Evolutionary conservation across 2,329 filamentous ascomycete species (phyloP), one percentile per base, ranked within the genome.

Genomic region (Emergomyces africanus): DNA sequence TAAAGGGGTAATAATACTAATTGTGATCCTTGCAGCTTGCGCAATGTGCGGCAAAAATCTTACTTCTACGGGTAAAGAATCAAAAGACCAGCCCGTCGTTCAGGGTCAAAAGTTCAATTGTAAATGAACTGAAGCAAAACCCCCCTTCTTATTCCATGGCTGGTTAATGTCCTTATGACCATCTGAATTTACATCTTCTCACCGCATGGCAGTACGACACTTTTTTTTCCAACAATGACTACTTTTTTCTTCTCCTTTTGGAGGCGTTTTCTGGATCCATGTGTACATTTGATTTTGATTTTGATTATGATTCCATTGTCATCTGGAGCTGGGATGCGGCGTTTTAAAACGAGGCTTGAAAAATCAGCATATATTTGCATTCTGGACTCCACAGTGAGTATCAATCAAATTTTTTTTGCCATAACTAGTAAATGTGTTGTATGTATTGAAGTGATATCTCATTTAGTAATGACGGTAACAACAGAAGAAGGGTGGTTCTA

Each of bases 21-120:
- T 65, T 28, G 61, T 58, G 10, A 58, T 55, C 42, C 41, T 39
- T 37, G 59, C 49, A 85, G 83, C 79, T 2, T 86, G 83, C 67
- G 76, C 82, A 20, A 83, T 85, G 72, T 86, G 83, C 65, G 83
- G 83, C 44, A 86, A 85, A 68, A 73, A 66, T 61, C 60, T 76
- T 64, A 66, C 78, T 12, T 80, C 60, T 33, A 78, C 79, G 61
- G 67, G 76, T 25, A 79, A 77, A 48, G 67, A 75, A 4, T 60
- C 64, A 42, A 72, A 74, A 5, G 54, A 44, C 10, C 80, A 78
- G 8, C 82, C 82, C 5, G 72, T 79, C 4, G 75, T 86, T 12
- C 74, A 80, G 51, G 83, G 81, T 1, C 81, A 85, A 67, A 86
- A 85, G 66, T 84, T 83, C 64, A 83, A 50, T 28, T 39, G 30